These are phyloP conservation scores for Hypoxylon fuscum DNA, from an alignment of 495 filamentous ascomycete species.

Conservation along the genomic window DNA sequence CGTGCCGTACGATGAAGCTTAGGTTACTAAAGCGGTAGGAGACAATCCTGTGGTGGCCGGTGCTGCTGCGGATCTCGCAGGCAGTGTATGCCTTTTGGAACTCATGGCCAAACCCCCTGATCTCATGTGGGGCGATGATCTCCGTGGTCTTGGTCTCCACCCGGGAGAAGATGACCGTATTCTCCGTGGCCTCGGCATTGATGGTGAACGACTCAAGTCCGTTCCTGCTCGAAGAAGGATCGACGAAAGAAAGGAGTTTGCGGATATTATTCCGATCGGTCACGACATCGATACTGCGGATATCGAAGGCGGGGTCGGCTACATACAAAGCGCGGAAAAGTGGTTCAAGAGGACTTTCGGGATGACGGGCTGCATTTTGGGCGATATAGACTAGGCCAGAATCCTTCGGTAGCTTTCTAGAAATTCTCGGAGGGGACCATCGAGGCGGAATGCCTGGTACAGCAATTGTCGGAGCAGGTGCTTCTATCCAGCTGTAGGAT, in stretches of 20 bases:
- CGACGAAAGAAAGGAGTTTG: slow-evolving; percentile 59
- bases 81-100: slow-evolving; percentile 62
- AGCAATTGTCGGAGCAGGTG: slow-evolving; percentile 48
- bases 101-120: slow-evolving; percentile 56
- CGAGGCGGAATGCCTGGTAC: slow-evolving; percentile 52
- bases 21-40: slow-evolving; percentile 56
- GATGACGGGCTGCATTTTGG: slow-evolving; percentile 56
- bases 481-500: slow-evolving; percentile 62
- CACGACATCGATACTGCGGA: slow-evolving; percentile 54
- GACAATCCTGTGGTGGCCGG: slow-evolving; percentile 59
- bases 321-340: slow-evolving; percentile 60
- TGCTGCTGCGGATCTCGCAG: slow-evolving; percentile 47
- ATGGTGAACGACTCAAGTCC: slow-evolving; percentile 54
- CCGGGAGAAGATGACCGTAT: slow-evolving; percentile 56
- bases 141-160: slow-evolving; percentile 44
- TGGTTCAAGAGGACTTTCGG: slow-evolving; percentile 57
- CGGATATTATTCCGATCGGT: slow-evolving; percentile 64
- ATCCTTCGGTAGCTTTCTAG: slow-evolving; percentile 46
- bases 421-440: slow-evolving; percentile 47
- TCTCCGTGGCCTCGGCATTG: slow-evolving; percentile 50
- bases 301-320: slow-evolving; percentile 54
- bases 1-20: slow-evolving; percentile 56
- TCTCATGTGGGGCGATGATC: slow-evolving; percentile 47
- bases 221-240: slow-evolving; percentile 40
- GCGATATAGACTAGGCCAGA: slow-evolving; percentile 51